Evolutionary conservation across 805 yeast species (phyloP).

Genomic region (Pichia nanzhaoensis): DNA sequence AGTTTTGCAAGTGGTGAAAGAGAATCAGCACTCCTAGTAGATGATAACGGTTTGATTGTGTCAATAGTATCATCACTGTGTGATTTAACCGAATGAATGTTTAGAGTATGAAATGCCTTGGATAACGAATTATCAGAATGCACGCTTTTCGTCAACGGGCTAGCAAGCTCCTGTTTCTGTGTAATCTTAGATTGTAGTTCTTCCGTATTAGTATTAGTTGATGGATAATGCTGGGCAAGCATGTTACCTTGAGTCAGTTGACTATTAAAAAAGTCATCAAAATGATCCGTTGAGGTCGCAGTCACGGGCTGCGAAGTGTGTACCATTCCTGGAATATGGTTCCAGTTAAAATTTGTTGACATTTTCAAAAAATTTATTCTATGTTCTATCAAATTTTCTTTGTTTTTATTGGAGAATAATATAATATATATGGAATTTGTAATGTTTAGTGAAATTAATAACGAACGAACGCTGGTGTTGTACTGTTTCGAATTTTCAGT

Average conservation of each 20-base stretch:
- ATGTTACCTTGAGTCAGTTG: neutral
- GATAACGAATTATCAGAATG: neutral
- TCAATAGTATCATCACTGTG: slow-evolving; percentile 13
- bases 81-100: neutral
- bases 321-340: slow-evolving; percentile 19
- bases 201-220: neutral
- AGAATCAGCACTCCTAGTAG: neutral
- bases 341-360: slow-evolving; percentile 20
- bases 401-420: neutral
- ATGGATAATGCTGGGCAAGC: neutral
- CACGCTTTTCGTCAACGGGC: too few relatives aligned
- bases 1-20: neutral
- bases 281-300: slow-evolving; percentile 6
- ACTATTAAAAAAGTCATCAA: slow-evolving; percentile 9
- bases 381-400: neutral
- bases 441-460: too few relatives aligned
- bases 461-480: too few relatives aligned
- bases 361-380: neutral
- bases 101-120: neutral
- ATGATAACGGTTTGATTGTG: slow-evolving; percentile 1
- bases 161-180: too few relatives aligned
- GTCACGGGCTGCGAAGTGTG: neutral
- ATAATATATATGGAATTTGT: too few relatives aligned
- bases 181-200: neutral
- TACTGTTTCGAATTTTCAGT: too few relatives aligned